Conservation (phyloP, 2,329 filamentous ascomycete species). For the Aspergillus niger region DNA sequence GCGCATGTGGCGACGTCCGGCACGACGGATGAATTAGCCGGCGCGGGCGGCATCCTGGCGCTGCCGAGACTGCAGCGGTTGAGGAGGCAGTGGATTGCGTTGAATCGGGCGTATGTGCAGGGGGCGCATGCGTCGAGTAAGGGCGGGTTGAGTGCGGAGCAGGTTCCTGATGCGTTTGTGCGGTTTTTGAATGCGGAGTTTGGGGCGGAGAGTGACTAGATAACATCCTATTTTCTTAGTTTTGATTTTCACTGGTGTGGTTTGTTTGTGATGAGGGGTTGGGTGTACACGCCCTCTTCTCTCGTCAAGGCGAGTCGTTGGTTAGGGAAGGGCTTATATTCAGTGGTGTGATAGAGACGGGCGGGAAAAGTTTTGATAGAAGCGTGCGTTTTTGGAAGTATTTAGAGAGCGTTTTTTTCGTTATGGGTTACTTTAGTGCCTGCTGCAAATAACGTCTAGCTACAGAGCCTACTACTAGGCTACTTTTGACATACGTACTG, state of each 20-base stretch:
- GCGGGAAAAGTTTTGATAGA: constrained; percentile 1
- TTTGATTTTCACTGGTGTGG: neutral
- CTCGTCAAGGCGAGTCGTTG: too few species aligned
- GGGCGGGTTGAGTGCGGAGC: constrained; percentile 35
- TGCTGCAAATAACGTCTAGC: too few species aligned
- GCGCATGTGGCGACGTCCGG: constrained; percentile 38
- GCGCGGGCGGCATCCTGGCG: constrained; percentile 43
- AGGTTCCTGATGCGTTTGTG: constrained; percentile 49
- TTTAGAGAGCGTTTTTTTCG: neutral
- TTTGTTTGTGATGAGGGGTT: neutral
- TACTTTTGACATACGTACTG: neutral
- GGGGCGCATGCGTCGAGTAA: constrained; percentile 38
- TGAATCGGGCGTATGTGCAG: constrained; percentile 46
- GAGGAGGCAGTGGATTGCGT: constrained; percentile 49
- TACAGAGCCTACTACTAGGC: neutral
- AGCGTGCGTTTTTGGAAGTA: neutral
- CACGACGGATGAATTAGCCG: constrained; percentile 46
- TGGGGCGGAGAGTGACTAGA: constrained; percentile 28
- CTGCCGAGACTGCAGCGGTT: constrained; percentile 47
- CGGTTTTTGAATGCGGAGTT: constrained; percentile 49
- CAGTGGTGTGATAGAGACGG: neutral
- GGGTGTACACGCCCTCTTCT: too few species aligned
- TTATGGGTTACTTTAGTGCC: neutral
- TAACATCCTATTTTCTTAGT: too few species aligned
- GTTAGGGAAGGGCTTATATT: too few species aligned